Percentiles rank a stretch among this genome's conserved stretches.
Evolutionary conservation across 192 early-diverging fungal genomes (phyloP).

Genomic region (Podila epicladia): DNA sequence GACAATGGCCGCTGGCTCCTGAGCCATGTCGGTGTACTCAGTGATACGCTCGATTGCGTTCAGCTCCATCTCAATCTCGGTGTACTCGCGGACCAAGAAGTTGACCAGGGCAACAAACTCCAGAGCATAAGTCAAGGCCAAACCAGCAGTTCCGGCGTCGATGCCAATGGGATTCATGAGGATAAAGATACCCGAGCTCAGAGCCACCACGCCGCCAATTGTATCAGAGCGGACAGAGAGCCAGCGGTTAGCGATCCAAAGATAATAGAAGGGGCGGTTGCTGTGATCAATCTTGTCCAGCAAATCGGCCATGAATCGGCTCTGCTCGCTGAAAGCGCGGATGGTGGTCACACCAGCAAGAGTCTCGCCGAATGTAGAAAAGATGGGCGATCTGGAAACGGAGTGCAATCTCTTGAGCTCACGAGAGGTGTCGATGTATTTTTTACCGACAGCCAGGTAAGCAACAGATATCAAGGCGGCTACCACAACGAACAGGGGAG

Average conservation of each 20-base stretch:
- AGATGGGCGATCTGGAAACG: constrained; percentile 79
- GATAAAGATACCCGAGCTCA: constrained; percentile 71
- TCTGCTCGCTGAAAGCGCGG: constrained; percentile 79
- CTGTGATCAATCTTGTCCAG: constrained; percentile 70
- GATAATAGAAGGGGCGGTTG: constrained; percentile 82
- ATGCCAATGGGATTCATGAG: constrained; percentile 55
- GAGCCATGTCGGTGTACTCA: constrained; percentile 82
- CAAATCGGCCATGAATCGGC: constrained; percentile 68
- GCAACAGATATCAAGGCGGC: constrained; percentile 55
- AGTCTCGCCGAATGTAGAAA: constrained; percentile 71
- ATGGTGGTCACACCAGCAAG: constrained; percentile 75
- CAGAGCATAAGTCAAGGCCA: constrained; percentile 85
- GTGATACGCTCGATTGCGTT: constrained; percentile 85
- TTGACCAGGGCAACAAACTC: constrained; percentile 78
- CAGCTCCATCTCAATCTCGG: constrained; percentile 85
- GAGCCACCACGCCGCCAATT: constrained; percentile 68
- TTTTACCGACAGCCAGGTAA: constrained; percentile 68
- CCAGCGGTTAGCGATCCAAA: constrained; percentile 89
- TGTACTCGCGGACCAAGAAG: constrained; percentile 82
- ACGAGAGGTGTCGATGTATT: constrained; percentile 81
- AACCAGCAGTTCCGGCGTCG: constrained; percentile 74
- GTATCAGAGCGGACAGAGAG: constrained; percentile 78
- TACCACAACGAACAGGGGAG: constrained; percentile 69
- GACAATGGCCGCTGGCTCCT: constrained; percentile 75
- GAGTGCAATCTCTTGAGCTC: constrained; percentile 93